Base-by-base conservation (phyloP, 2,329 filamentous ascomycete species). In the Apiospora pterosperma region DNA sequence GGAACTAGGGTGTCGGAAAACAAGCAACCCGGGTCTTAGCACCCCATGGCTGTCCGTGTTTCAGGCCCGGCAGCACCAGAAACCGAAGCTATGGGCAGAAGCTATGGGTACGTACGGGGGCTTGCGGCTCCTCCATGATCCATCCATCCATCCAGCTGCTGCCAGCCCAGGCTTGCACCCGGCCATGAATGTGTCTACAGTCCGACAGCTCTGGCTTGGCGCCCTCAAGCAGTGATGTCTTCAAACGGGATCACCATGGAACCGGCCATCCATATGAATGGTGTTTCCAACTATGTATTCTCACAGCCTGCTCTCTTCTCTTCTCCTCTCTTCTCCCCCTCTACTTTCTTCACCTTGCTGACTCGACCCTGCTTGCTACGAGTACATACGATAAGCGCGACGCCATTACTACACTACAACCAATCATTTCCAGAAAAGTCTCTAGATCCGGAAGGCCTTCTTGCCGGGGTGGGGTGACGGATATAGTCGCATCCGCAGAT, bases 21-120 rank as follows among this genome's bases (percentile, higher is more conserved):
- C 48, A 65, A 66, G 70, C 63, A 62, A 70, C 67, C 73, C 73
- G 73, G 67, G 67, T 69, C 63, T 70, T 70, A 68, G 65, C 67
- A 68, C 65, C 55, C 65, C 67, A n/a, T 67, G 65, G 64, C 68
- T 41, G 62, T 36, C 66, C 68, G 66, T 67, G 72, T 75, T 75
- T 74, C 72, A 75, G 70, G 21, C 39, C 41, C 63, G 52, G 58
- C 38, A 41, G 36, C 42, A 66, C 68, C 65, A 61, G 68, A 69
- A 70, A 66, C 68, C 65, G 62, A 67, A 65, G 64, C 63, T 63
- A 68, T 52, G 59, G 36, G 23, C 59, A 44, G 23, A 48, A 39
- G 12, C 60, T n/a, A 42, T 62, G 38, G 28, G 60, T 48, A 55
- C 48, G 60, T 48, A 55, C 48, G 48, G 28, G 48, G 48, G 3